Conservation (phyloP, 805 yeast genomes). For the Candida coquimbonensis region DNA sequence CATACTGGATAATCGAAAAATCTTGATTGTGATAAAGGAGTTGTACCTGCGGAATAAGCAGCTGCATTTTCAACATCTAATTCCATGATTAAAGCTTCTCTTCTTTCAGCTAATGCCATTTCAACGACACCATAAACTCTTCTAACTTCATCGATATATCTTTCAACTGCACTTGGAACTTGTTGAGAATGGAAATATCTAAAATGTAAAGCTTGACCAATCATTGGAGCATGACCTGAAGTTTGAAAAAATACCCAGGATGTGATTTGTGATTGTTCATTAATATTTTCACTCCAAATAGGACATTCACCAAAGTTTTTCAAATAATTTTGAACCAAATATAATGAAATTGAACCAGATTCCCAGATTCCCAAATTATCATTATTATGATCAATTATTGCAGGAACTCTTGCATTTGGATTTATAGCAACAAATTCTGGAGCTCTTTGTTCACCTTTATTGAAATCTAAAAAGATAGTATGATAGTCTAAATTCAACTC, state of each 20-base stretch:
- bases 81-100: conserved; percentile 87
- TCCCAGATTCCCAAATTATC: conserved; percentile 88
- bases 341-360: conserved; percentile 84
- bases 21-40: conserved; percentile 77
- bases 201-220: conserved; percentile 94
- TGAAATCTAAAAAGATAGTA: conserved; percentile 81
- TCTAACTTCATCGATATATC: conserved; percentile 88
- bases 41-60: conserved; percentile 79
- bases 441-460: conserved; percentile 83
- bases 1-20: conserved; percentile 92
- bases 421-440: conserved; percentile 91
- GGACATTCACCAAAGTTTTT: conserved; percentile 64
- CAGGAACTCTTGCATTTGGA: conserved; percentile 95
- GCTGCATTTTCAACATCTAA: conserved; percentile 83
- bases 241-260: conserved; percentile 94
- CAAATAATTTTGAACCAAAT: conserved; percentile 62
- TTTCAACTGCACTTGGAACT: conserved; percentile 82
- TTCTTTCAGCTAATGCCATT: conserved; percentile 88
- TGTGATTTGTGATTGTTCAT: conserved; percentile 77
- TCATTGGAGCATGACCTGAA: conserved; percentile 98
- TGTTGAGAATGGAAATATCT: conserved; percentile 82
- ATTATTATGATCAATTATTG: conserved; percentile 79
- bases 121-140: conserved; percentile 91
- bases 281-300: conserved; percentile 70
- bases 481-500: conserved; percentile 76